Conservation (phyloP, 495 filamentous ascomycete genomes). For the Penicillium subrubescens region DNA sequence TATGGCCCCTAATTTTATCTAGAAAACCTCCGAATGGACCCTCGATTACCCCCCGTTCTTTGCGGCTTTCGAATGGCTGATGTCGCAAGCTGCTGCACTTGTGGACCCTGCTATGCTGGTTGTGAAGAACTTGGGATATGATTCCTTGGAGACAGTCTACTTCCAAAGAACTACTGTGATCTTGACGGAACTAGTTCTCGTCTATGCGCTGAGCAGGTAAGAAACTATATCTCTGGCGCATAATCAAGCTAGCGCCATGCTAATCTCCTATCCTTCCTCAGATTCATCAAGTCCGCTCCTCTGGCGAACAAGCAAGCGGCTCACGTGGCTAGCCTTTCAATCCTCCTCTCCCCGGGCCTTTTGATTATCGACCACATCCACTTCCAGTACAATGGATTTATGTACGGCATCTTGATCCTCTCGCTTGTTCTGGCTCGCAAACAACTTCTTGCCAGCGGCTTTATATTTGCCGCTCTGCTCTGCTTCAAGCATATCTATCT, state of each 20-base stretch:
- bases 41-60: constrained; percentile 99
- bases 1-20: constrained; percentile 8
- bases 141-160: constrained; percentile 88
- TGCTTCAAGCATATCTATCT: constrained; percentile 99
- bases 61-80: constrained; percentile 91
- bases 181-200: constrained; percentile 77
- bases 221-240: background rate
- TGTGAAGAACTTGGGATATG: constrained; percentile 78
- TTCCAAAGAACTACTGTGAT: constrained; percentile 91
- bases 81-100: constrained; percentile 78
- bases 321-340: constrained; percentile 84
- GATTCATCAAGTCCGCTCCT: constrained; percentile 71
- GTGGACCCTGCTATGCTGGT: constrained; percentile 81
- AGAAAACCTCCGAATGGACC: constrained; percentile 97
- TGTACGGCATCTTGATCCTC: constrained; percentile 86
- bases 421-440: constrained; percentile 82
- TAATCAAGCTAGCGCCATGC: background rate
- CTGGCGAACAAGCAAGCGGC: constrained; percentile 69
- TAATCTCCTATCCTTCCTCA: constrained; percentile 30
- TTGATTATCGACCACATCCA: constrained; percentile 99
- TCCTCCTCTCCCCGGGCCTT: constrained; percentile 88
- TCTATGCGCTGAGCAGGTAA: constrained; percentile 81
- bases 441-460: constrained; percentile 72
- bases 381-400: constrained; percentile 98
- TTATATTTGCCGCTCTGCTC: constrained; percentile 79